These are phyloP conservation scores for Ophiosphaerella narmari DNA, from an alignment of 2,329 filamentous ascomycete genomes.

Conservation along the genomic window DNA sequence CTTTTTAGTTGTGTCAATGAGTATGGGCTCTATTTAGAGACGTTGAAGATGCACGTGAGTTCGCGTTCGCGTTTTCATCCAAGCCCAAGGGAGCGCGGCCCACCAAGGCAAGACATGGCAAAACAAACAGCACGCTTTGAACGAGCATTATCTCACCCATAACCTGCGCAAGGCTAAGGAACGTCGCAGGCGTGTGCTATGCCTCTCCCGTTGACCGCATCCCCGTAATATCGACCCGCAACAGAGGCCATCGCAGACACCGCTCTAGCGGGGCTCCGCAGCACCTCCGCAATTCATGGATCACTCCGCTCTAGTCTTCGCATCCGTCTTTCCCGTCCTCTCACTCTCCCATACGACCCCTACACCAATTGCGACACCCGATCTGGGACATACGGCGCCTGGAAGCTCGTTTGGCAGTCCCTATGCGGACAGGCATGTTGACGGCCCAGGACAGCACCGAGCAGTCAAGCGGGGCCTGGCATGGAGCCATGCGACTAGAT, in stretches of 20 bases:
- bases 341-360: conserved; percentile 49
- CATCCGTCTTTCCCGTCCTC: conserved; percentile 52
- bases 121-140: conserved; percentile 1
- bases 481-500: conserved; percentile 55
- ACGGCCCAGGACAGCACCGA: conserved; percentile 40
- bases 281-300: conserved; percentile 34
- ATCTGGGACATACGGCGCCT: conserved; percentile 47
- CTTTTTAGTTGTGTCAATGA: not conserved
- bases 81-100: conserved; percentile 15
- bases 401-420: conserved; percentile 49
- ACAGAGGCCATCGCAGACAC: conserved; percentile 8
- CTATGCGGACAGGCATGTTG: conserved; percentile 27
- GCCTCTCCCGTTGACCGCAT: not conserved
- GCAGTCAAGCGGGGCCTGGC: conserved; percentile 45
- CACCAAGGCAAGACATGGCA: not conserved
- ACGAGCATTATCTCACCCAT: no score
- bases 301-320: conserved; percentile 45
- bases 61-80: conserved; percentile 12
- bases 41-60: conserved; percentile 13
- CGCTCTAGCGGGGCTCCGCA: conserved; percentile 23
- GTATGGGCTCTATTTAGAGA: not conserved
- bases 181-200: not conserved
- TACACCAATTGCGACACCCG: conserved; percentile 51
- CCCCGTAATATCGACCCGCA: not conserved
- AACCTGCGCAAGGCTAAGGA: not conserved